phyloP scores from a whole-genome alignment of 176 grass and related monocot genomes.

The Carex cristatella region DNA sequence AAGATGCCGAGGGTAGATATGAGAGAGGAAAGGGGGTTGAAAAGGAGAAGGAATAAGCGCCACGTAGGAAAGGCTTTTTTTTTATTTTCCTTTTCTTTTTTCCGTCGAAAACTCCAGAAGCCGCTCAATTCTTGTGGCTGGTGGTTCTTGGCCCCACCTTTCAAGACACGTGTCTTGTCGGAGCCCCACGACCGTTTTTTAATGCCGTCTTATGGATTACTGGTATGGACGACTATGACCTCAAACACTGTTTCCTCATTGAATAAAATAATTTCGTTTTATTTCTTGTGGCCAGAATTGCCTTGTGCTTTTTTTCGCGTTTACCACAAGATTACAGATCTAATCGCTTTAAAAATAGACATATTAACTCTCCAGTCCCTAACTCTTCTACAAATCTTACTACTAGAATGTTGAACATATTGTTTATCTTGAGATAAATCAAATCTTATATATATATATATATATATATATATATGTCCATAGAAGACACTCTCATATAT shows the following conservation, averaged over 20 bases:
- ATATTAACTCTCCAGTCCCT: not conserved
- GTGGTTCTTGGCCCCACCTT: not conserved
- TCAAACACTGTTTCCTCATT: not conserved
- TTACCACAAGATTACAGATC: not conserved
- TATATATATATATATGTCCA: too few relatives aligned
- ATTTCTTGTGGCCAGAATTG: not conserved
- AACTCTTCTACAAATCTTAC: not conserved
- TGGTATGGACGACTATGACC: not conserved
- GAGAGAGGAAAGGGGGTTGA: not conserved
- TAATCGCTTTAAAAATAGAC: not conserved
- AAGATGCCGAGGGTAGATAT: not conserved
- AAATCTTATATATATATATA: not conserved
- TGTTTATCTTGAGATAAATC: not conserved
- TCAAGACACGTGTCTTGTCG: not conserved
- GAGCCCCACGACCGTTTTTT: not conserved
- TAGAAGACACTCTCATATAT: too few relatives aligned
- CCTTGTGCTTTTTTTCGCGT: not conserved
- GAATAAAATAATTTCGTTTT: not conserved
- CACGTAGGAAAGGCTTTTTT: conserved; percentile 13
- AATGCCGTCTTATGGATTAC: not conserved
- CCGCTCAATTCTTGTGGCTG: conserved; percentile 17
- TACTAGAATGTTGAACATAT: not conserved
- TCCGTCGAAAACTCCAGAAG: conserved; percentile 11
- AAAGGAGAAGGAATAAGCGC: conserved; percentile 12
- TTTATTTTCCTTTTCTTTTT: not conserved